Base-by-base conservation (phyloP, 208 protist species). In the Borovskyia barvae region DNA sequence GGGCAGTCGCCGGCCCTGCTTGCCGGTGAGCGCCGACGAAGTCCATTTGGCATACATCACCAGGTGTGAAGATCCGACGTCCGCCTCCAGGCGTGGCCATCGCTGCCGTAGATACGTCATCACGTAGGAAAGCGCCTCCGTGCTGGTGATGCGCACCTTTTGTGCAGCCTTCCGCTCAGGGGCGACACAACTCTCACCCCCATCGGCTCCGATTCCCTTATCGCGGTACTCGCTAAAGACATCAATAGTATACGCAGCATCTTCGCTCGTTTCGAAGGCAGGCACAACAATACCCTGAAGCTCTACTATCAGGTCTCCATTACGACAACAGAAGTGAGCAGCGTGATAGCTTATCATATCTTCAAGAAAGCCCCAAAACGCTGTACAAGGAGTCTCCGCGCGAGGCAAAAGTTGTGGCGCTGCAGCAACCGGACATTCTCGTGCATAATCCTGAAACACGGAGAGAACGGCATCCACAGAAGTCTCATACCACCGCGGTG, bases 341-440 rank as follows among this genome's bases (percentile, higher is more conserved):
- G 55, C 41, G 33, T 66, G 46, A 24, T 60, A 30, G 0, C 40
- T 57, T 24, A 76, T 28, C 15, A 71, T 25, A 4, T 39, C 51
- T 11, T 11, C 11, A 0, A 82, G 19, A 41, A 72, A 77, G 0
- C 15, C 14, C 75, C 68, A 77, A 30, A 82, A 77, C 1, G n/a
- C n/a, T n/a, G n/a, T n/a, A n/a, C n/a, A n/a, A n/a, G n/a, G n/a
- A 24, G 48, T 4, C 14, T 29, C 26, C 36, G 46, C 14, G 20
- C 46, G 50, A 62, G 41, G 17, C 42, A 47, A 0, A 1, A 12
- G 30, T 4, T 15, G 42, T 24, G 17, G 28, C 17, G 26, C 65
- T 59, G 3, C 72, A 47, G 25, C 64, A 51, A 11, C 66, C 45
- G 17, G 60, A 53, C 3, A 77, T 17, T 25, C n/a, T 9, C 35